Conservation (phyloP, 2,329 filamentous ascomycete genomes). For the Colletotrichum sp. region DNA sequence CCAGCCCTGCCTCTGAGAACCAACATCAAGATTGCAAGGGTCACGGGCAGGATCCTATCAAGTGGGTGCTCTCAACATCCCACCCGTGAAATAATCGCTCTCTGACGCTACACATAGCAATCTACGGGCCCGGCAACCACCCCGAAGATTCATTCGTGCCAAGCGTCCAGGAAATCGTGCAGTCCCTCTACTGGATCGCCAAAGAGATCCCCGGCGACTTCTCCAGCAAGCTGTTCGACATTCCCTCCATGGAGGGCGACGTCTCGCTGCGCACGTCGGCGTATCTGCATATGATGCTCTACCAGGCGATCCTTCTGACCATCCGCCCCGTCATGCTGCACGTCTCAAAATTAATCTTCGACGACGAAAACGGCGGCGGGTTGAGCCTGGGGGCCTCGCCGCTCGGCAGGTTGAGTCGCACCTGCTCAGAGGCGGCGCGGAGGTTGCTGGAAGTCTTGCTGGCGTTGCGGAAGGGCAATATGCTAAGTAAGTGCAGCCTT, state of each 20-base stretch:
- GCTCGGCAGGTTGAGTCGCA: background rate
- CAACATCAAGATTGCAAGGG: constrained; percentile 13
- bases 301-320: constrained; percentile 29
- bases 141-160: constrained; percentile 34
- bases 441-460: constrained; percentile 5
- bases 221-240: constrained; percentile 26
- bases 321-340: constrained; percentile 18
- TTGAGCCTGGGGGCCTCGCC: background rate
- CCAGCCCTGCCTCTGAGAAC: background rate
- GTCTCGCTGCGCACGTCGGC: constrained; percentile 34
- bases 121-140: constrained; percentile 34
- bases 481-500: constrained; percentile 32
- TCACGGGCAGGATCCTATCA: constrained; percentile 7
- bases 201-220: constrained; percentile 24
- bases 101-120: constrained; percentile 28
- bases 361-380: background rate
- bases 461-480: constrained; percentile 31
- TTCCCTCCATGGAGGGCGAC: constrained; percentile 16
- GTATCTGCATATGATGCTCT: constrained; percentile 36
- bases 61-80: no score
- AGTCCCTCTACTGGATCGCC: constrained; percentile 24
- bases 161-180: constrained; percentile 34
- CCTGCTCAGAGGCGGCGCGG: constrained; percentile 16
- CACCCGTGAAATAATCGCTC: no score
- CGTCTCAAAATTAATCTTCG: constrained; percentile 15